Percentiles rank a stretch among this genome's conserved stretches.
These are phyloP conservation scores for Trichoderma sp. DNA, from an alignment of 2,329 filamentous ascomycete species.

Conservation along the genomic window DNA sequence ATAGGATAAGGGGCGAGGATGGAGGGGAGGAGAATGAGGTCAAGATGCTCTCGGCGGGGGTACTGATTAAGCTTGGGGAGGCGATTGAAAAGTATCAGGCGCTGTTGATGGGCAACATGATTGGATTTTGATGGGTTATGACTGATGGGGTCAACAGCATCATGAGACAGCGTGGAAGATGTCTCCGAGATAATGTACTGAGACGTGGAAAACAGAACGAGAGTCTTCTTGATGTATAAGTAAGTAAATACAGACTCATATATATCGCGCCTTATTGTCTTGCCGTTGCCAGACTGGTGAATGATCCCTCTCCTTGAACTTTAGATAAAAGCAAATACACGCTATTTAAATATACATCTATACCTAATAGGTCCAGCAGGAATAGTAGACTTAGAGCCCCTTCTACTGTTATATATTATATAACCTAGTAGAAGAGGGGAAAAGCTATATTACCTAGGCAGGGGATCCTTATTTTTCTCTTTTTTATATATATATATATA, in stretches of 20 bases:
- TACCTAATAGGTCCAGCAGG: no score
- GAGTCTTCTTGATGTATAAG: neutral
- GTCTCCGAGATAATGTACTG: neutral
- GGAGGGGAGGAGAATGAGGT: slow-evolving; percentile 74
- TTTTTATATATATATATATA: no score
- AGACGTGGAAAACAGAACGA: neutral
- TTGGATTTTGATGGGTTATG: slow-evolving; percentile 41
- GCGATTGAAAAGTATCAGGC: slow-evolving; percentile 80
- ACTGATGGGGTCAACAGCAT: neutral
- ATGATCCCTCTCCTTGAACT: neutral
- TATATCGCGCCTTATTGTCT: neutral
- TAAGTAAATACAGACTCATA: neutral
- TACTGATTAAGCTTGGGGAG: slow-evolving; percentile 77
- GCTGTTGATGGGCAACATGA: slow-evolving; percentile 71
- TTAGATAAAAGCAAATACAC: neutral
- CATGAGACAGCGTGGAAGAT: neutral
- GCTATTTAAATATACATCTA: neutral
- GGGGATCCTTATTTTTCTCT: no score
- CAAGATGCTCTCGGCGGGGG: slow-evolving; percentile 75
- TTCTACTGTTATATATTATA: no score
- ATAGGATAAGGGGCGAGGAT: slow-evolving; percentile 55
- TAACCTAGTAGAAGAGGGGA: no score
- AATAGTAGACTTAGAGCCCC: no score
- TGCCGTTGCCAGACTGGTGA: neutral
- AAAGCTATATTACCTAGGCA: no score